These are phyloP conservation scores for Anisodus acutangulus DNA, from an alignment of 257 asterid species.

Conservation along the genomic window DNA sequence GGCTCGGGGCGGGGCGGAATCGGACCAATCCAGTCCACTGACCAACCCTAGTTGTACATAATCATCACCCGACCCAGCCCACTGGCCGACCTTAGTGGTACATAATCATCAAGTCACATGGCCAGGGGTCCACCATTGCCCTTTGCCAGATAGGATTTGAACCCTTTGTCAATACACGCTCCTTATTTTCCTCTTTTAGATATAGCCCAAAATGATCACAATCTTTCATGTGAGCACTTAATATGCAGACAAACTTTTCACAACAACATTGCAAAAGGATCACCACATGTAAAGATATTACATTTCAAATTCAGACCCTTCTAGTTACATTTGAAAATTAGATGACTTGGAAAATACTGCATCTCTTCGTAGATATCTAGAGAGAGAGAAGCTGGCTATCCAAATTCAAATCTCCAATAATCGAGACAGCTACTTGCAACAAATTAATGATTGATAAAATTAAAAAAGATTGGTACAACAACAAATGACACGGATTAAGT, in stretches of 20 bases:
- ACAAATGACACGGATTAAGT: not conserved
- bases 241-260: not conserved
- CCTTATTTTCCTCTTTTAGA: not conserved
- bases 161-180: not conserved
- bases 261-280: not conserved
- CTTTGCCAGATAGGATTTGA: not conserved
- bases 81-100: too few relatives aligned
- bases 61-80: too few relatives aligned
- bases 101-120: conserved; percentile 10
- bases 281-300: not conserved
- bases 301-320: not conserved
- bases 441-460: not conserved
- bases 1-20: too few relatives aligned
- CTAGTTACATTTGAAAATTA: not conserved
- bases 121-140: not conserved
- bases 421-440: conserved; percentile 16
- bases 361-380: too few relatives aligned
- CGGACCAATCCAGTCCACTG: too few relatives aligned
- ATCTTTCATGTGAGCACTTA: not conserved
- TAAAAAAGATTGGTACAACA: not conserved
- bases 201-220: conserved; percentile 7
- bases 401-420: not conserved
- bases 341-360: not conserved
- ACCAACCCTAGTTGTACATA: too few relatives aligned
- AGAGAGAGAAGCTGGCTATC: not conserved